phyloP scores from a whole-genome alignment of 768 basidiomycete genomes.

The Kwoniella botswanensis region DNA sequence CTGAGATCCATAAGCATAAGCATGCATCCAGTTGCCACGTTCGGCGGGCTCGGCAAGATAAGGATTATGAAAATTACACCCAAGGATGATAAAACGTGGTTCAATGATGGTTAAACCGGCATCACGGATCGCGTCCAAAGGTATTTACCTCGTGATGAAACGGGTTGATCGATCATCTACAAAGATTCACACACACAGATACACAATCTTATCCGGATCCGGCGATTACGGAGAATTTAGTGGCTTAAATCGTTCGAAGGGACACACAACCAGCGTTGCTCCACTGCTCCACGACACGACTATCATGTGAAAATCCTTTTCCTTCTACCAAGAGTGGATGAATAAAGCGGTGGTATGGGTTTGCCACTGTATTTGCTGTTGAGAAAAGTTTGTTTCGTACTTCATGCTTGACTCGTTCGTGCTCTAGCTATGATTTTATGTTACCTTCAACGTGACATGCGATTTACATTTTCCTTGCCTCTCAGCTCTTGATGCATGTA shows the following conservation, averaged over 20 bases:
- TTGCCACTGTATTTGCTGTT: neutral
- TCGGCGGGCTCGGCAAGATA: neutral
- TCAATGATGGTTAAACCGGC: neutral
- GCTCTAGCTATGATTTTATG: neutral
- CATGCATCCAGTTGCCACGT: neutral
- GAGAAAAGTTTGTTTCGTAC: neutral
- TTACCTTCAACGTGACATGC: neutral
- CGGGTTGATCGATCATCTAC: slow-evolving; percentile 1
- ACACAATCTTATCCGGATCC: neutral
- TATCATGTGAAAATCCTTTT: neutral
- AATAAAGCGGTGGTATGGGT: neutral
- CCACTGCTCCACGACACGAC: neutral
- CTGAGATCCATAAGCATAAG: neutral
- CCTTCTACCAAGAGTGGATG: neutral
- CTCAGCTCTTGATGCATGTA: neutral
- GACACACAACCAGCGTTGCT: neutral
- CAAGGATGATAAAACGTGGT: neutral
- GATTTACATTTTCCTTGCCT: neutral
- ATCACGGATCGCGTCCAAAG: neutral
- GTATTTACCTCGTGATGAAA: neutral
- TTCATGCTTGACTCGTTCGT: neutral
- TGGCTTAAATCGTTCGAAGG: neutral
- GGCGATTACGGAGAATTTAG: neutral
- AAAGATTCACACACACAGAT: neutral
- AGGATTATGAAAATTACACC: neutral